Conservation (phyloP, 2,329 filamentous ascomycete species). For the Aspergillus sclerotialis region DNA sequence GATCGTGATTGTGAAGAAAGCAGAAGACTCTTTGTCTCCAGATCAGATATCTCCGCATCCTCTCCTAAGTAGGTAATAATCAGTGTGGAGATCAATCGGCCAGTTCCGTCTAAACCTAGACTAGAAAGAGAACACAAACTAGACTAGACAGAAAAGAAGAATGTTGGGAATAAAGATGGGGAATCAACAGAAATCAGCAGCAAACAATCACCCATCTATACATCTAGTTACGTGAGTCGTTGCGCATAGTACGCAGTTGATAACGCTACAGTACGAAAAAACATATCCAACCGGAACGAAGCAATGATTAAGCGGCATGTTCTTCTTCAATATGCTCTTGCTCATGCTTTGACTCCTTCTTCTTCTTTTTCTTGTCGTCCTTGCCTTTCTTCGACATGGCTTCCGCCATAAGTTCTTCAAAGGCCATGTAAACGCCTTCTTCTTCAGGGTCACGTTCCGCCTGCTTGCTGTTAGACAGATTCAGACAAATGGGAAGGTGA, state of each 20-base stretch:
- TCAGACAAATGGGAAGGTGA: neutral
- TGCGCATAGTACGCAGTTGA: neutral
- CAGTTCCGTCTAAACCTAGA: too few species aligned
- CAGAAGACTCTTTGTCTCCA: too few species aligned
- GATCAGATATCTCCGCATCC: too few species aligned
- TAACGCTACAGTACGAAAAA: neutral
- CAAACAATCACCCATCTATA: neutral
- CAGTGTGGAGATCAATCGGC: too few species aligned
- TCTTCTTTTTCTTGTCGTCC: constrained; percentile 65
- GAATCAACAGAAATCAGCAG: too few species aligned
- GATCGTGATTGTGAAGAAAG: too few species aligned
- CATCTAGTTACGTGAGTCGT: neutral
- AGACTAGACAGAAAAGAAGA: too few species aligned
- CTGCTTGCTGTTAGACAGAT: constrained; percentile 41
- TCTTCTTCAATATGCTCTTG: constrained; percentile 10
- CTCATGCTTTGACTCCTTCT: constrained; percentile 43
- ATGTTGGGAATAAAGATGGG: too few species aligned
- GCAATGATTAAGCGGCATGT: constrained; percentile 8
- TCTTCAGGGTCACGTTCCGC: constrained; percentile 86
- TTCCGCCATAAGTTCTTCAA: constrained; percentile 95
- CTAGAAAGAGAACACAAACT: too few species aligned
- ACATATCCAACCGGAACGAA: neutral
- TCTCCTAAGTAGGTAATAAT: too few species aligned
- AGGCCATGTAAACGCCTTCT: constrained; percentile 97
- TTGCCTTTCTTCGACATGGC: constrained; percentile 90